Evolutionary conservation across 2,329 filamentous ascomycete genomes (phyloP).

Genomic region (Blastomyces emzantsi): DNA sequence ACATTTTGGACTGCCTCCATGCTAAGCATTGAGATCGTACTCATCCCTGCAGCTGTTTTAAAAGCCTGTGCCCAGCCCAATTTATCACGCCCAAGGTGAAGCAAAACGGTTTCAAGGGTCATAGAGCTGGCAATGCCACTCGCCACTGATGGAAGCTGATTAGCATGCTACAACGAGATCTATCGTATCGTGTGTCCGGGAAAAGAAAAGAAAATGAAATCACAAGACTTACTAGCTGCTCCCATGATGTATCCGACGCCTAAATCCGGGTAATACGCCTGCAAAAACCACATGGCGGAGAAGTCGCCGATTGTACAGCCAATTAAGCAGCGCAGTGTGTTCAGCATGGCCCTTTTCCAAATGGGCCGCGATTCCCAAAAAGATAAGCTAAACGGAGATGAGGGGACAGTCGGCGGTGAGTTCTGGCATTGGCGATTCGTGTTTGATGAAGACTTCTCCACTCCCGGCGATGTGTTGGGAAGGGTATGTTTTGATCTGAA

Average conservation of each 20-base stretch:
- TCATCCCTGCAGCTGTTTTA: constrained; percentile 50
- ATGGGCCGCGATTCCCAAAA: constrained; percentile 33
- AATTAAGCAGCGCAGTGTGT: constrained; percentile 48
- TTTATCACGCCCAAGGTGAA: constrained; percentile 41
- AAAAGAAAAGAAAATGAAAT: background rate
- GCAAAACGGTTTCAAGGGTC: constrained; percentile 44
- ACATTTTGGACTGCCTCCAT: constrained; percentile 50
- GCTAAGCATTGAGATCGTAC: constrained; percentile 50
- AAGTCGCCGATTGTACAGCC: constrained; percentile 52
- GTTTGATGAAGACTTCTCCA: background rate
- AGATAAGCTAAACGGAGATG: constrained; percentile 6
- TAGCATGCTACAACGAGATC: constrained; percentile 4
- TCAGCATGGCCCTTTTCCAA: constrained; percentile 46
- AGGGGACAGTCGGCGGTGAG: background rate
- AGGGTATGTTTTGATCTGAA: background rate
- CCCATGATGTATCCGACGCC: constrained; percentile 45
- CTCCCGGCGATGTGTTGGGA: background rate
- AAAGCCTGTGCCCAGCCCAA: constrained; percentile 41
- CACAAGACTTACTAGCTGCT: constrained; percentile 38
- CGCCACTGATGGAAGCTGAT: constrained; percentile 36
- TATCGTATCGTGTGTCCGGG: background rate
- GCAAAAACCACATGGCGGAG: constrained; percentile 47
- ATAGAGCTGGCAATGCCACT: constrained; percentile 46
- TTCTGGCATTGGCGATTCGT: background rate
- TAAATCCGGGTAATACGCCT: constrained; percentile 40